Conservation (phyloP, 352 stramenopile species). For the Globisporangium uncinulatum region DNA sequence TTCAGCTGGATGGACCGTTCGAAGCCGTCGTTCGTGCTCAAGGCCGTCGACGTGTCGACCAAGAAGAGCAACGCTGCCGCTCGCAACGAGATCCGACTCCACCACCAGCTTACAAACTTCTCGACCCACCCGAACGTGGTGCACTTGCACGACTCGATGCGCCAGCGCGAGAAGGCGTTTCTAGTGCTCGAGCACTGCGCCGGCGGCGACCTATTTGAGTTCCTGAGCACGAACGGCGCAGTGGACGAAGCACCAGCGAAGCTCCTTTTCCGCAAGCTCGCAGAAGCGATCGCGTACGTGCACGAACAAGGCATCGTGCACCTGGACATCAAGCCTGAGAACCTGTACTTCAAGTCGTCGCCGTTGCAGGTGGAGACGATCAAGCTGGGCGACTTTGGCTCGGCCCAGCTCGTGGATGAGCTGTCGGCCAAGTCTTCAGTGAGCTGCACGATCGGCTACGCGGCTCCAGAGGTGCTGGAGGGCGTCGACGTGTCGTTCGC, state of each 20-base stretch:
- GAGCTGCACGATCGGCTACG: slow-evolving; percentile 74
- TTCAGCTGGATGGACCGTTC: slow-evolving; percentile 54
- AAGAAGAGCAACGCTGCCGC: slow-evolving; percentile 39
- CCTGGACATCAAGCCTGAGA: slow-evolving; percentile 78
- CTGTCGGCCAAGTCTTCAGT: slow-evolving; percentile 29
- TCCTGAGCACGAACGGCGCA: slow-evolving; percentile 44
- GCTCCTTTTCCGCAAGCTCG: slow-evolving; percentile 45
- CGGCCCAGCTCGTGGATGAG: slow-evolving; percentile 36
- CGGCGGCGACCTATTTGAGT: slow-evolving; percentile 58
- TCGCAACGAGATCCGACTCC: slow-evolving; percentile 59
- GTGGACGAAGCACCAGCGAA: slow-evolving; percentile 45
- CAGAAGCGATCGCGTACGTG: slow-evolving; percentile 39
- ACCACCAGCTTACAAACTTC: slow-evolving; percentile 68
- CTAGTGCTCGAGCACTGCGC: slow-evolving; percentile 60
- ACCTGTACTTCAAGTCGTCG: slow-evolving; percentile 65
- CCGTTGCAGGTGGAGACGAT: slow-evolving; percentile 38
- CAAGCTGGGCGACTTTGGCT: slow-evolving; percentile 74
- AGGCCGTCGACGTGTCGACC: slow-evolving; percentile 45
- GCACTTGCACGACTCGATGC: slow-evolving; percentile 52
- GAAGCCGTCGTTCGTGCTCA: slow-evolving; percentile 58
- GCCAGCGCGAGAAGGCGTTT: slow-evolving; percentile 56
- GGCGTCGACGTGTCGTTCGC: slow-evolving; percentile 45
- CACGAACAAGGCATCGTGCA: slow-evolving; percentile 63
- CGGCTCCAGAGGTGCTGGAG: slow-evolving; percentile 59
- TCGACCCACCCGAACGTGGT: slow-evolving; percentile 64